phyloP scores from a whole-genome alignment of 1,139 yeast genomes.

The Suhomyces kunorum region DNA sequence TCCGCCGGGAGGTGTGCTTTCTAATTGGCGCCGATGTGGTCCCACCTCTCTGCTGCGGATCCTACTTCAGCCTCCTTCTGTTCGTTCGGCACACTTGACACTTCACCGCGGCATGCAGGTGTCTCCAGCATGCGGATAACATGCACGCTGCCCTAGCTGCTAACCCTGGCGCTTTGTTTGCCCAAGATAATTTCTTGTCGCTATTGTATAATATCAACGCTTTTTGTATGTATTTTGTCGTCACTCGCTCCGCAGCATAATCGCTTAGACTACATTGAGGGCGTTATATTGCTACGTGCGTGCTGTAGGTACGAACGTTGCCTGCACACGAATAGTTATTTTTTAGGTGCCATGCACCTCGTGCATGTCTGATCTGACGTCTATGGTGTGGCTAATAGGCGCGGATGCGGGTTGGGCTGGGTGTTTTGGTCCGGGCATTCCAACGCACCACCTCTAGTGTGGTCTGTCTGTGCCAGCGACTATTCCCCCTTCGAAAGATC shows the following conservation, averaged over 20 bases:
- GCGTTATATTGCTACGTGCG: not conserved
- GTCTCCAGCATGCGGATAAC: not conserved
- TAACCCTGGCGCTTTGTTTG: not conserved
- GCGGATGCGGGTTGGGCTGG: no score
- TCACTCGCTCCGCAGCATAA: slow-evolving; percentile 3
- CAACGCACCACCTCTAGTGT: no score
- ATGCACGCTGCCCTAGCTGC: not conserved
- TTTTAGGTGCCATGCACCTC: no score
- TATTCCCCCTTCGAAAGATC: not conserved
- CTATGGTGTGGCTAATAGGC: no score
- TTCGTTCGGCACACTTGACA: not conserved
- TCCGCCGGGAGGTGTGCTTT: no score
- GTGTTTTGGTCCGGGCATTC: no score
- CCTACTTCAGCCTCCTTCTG: no score
- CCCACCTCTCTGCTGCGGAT: no score
- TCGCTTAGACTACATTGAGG: slow-evolving; percentile 2
- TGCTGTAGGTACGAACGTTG: slow-evolving; percentile 1
- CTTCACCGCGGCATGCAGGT: not conserved
- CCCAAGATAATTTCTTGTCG: not conserved
- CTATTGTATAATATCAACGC: not conserved
- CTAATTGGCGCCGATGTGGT: no score
- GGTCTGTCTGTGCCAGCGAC: no score
- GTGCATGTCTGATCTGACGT: not conserved
- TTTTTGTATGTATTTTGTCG: not conserved
- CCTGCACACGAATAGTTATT: no score